Conservation (phyloP, 2,329 filamentous ascomycete genomes). For the Stagonosporopsis chrysanthemi region DNA sequence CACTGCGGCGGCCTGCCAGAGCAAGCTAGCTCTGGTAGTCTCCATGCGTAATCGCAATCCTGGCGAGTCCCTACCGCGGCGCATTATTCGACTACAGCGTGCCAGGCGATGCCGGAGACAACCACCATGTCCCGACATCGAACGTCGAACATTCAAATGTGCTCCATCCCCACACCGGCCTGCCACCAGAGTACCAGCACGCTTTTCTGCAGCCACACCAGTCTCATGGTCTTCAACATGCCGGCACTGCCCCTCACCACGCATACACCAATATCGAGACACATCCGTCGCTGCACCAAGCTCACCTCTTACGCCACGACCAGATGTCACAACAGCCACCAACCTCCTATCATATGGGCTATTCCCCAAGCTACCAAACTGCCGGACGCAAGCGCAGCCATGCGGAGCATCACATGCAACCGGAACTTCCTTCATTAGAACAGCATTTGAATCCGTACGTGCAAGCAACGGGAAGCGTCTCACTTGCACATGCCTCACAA, state of each 20-base stretch:
- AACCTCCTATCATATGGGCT: conserved; percentile 49
- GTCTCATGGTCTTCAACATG: conserved; percentile 51
- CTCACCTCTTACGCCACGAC: conserved; percentile 45
- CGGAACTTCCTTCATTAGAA: conserved; percentile 50
- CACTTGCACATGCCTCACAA: conserved; percentile 51
- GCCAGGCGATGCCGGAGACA: conserved; percentile 54
- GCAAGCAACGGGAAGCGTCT: conserved; percentile 49
- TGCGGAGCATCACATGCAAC: conserved; percentile 52
- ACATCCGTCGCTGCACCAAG: conserved; percentile 46
- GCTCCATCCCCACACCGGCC: conserved; percentile 49
- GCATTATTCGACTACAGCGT: conserved; percentile 57
- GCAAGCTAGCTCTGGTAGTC: conserved; percentile 59
- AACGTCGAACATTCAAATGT: conserved; percentile 53
- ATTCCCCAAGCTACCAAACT: conserved; percentile 40
- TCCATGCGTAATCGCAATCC: conserved; percentile 59
- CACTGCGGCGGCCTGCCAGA: conserved; percentile 57
- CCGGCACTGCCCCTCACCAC: conserved; percentile 43
- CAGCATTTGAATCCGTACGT: conserved; percentile 49
- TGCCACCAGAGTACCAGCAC: conserved; percentile 46
- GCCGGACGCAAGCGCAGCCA: conserved; percentile 54
- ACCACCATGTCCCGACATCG: conserved; percentile 51
- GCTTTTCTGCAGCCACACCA: conserved; percentile 49
- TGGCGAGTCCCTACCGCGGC: conserved; percentile 58
- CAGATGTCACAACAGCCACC: conserved; percentile 49
- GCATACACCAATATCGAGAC: conserved; percentile 51